Percentiles rank a stretch among this genome's conserved stretches.
Conservation (phyloP, 257 asterid genomes). For the Primulina eburnea region DNA sequence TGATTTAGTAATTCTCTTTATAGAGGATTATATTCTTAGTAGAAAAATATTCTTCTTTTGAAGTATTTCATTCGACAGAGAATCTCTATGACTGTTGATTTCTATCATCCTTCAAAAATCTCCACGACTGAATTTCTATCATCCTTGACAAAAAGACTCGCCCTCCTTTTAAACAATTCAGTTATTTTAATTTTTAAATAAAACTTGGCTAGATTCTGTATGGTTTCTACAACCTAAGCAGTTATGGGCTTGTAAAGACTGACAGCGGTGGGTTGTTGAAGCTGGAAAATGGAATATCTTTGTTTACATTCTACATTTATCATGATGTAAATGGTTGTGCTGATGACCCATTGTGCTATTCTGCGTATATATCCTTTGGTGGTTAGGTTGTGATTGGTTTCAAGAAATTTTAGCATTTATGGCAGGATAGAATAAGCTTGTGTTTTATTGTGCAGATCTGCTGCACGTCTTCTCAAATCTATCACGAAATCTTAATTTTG, state of each 20-base stretch:
- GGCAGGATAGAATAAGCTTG: background rate
- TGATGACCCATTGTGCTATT: background rate
- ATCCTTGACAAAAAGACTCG: background rate
- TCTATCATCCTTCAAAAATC: background rate
- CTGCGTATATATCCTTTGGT: background rate
- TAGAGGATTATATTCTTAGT: background rate
- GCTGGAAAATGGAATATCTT: background rate
- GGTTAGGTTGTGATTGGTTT: background rate
- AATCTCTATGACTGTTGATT: background rate
- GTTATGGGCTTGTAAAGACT: too few species aligned
- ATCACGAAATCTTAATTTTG: constrained; percentile 80
- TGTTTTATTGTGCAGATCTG: constrained; percentile 65
- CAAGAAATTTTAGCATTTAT: background rate
- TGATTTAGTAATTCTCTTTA: background rate
- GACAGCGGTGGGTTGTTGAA: background rate
- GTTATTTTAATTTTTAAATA: too few species aligned
- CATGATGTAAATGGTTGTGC: background rate
- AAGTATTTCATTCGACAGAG: background rate
- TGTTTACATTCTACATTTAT: background rate
- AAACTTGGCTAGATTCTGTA: too few species aligned
- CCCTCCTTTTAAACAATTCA: too few species aligned
- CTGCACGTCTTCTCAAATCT: constrained; percentile 77
- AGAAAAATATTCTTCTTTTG: background rate
- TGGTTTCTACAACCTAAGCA: too few species aligned
- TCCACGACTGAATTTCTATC: too few species aligned